A percentile compares a stretch with the other conserved stretches of the same genome.
Conservation (phyloP, 1,284 basidiomycete species). For the Sporisorium scitamineum region DNA sequence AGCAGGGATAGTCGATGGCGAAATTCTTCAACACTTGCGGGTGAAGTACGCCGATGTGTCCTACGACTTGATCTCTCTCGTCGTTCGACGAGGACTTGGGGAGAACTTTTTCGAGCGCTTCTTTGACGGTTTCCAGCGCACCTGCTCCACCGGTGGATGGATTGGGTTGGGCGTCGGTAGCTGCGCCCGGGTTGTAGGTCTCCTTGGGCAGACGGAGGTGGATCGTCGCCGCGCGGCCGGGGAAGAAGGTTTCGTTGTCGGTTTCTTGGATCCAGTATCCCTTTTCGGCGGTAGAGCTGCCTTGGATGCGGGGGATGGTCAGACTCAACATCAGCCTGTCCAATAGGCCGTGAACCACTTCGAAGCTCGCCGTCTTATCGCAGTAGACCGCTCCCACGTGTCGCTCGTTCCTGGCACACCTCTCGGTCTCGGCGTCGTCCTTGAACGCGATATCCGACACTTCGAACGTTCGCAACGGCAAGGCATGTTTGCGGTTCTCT, state of each 20-base stretch:
- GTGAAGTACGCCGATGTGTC: constrained; percentile 62
- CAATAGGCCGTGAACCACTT: constrained; percentile 93
- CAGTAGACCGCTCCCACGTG: constrained; percentile 92
- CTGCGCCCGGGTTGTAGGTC: constrained; percentile 28
- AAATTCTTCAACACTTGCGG: constrained; percentile 63
- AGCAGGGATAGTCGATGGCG: constrained; percentile 87
- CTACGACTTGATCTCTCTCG: constrained; percentile 29
- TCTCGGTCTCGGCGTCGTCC: constrained; percentile 77
- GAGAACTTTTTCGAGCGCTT: constrained; percentile 26
- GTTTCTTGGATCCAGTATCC: constrained; percentile 86
- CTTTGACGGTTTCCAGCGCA: constrained; percentile 38
- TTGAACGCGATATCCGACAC: constrained; percentile 93
- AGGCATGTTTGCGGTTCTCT: constrained; percentile 92
- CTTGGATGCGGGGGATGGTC: constrained; percentile 83
- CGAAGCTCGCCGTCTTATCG: constrained; percentile 95
- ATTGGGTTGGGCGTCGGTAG: constrained; percentile 14
- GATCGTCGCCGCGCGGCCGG: constrained; percentile 90
- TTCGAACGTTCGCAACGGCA: constrained; percentile 95
- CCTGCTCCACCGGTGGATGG: neutral
- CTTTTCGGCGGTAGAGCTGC: constrained; percentile 73
- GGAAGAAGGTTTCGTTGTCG: constrained; percentile 89
- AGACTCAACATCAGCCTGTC: constrained; percentile 95
- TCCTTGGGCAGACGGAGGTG: constrained; percentile 76
- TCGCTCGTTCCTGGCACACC: constrained; percentile 87
- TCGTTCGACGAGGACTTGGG: neutral